A percentile compares a stretch with the other conserved stretches of the same genome.
Evolutionary conservation across 352 stramenopile genomes (phyloP).

Genomic region (Achlya hypogyna): DNA sequence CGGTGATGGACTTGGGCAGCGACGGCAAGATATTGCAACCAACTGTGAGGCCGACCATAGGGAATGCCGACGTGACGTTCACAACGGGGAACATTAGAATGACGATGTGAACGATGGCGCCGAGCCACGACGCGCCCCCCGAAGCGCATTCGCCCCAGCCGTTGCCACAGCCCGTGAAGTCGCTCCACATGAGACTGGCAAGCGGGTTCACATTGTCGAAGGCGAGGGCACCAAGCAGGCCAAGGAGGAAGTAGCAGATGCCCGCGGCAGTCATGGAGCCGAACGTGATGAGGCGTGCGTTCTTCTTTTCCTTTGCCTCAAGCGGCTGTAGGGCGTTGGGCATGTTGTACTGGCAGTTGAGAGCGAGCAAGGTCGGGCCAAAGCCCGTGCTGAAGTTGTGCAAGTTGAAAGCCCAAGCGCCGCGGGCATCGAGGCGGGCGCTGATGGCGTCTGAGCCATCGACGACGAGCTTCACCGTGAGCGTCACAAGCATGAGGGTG

Average conservation of each 20-base stretch:
- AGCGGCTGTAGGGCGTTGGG: constrained; percentile 73
- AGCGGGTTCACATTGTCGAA: constrained; percentile 77
- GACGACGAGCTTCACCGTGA: constrained; percentile 55
- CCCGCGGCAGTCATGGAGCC: constrained; percentile 49
- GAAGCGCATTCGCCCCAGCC: constrained; percentile 46
- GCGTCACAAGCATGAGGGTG: constrained; percentile 65
- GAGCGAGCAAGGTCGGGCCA: constrained; percentile 62
- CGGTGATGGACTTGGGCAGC: constrained; percentile 50
- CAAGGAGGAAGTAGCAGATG: constrained; percentile 64
- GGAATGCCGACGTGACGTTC: constrained; percentile 77
- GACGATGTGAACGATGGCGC: constrained; percentile 60
- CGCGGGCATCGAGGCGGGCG: constrained; percentile 38
- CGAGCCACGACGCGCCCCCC: constrained; percentile 28
- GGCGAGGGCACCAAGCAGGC: constrained; percentile 57
- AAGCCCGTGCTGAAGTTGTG: constrained; percentile 75
- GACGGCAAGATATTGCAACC: constrained; percentile 83
- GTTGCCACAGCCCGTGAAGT: constrained; percentile 76
- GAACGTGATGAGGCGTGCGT: constrained; percentile 58
- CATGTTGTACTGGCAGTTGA: constrained; percentile 87
- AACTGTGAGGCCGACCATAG: constrained; percentile 75
- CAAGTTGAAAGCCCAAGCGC: constrained; percentile 53
- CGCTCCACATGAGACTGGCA: constrained; percentile 69
- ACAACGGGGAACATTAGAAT: constrained; percentile 78
- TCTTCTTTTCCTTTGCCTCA: constrained; percentile 38
- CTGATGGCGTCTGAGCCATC: constrained; percentile 39